phyloP scores from a whole-genome alignment of 495 filamentous ascomycete genomes.

The Ramalina intermedia region DNA sequence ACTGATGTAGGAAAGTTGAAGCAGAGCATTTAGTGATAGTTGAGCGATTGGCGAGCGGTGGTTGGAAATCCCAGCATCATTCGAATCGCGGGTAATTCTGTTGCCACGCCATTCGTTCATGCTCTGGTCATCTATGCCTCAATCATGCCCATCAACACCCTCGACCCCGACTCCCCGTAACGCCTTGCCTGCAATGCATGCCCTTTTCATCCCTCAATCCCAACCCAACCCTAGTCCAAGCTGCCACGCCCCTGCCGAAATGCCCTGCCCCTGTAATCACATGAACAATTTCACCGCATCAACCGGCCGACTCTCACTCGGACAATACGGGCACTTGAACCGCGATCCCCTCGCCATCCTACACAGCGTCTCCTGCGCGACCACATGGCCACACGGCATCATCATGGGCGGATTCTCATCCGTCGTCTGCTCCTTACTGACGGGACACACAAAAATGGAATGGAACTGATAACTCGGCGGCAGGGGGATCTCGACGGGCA shows the following conservation, averaged over 20 bases:
- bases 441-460: conserved; percentile 93
- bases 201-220: too few relatives aligned
- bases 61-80: too few relatives aligned
- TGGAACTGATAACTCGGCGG: conserved; percentile 83
- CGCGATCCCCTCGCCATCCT: conserved; percentile 59
- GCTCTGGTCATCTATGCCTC: too few relatives aligned
- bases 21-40: too few relatives aligned
- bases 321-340: conserved; percentile 97
- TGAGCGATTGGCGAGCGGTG: too few relatives aligned
- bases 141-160: too few relatives aligned
- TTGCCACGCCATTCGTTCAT: too few relatives aligned
- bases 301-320: conserved; percentile 58
- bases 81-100: too few relatives aligned
- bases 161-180: too few relatives aligned
- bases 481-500: conserved; percentile 85
- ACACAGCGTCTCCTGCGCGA: conserved; percentile 69
- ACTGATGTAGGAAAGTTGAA: too few relatives aligned
- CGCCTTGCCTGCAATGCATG: too few relatives aligned
- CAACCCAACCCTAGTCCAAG: too few relatives aligned
- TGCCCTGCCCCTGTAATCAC: conserved; percentile 12
- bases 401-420: conserved; percentile 93
- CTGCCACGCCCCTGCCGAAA: not conserved
- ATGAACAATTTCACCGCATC: conserved; percentile 66
- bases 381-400: conserved; percentile 92
- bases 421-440: conserved; percentile 88